These are phyloP conservation scores for Phoma sp. DNA, from an alignment of 2,329 filamentous ascomycete genomes.

Conservation along the genomic window DNA sequence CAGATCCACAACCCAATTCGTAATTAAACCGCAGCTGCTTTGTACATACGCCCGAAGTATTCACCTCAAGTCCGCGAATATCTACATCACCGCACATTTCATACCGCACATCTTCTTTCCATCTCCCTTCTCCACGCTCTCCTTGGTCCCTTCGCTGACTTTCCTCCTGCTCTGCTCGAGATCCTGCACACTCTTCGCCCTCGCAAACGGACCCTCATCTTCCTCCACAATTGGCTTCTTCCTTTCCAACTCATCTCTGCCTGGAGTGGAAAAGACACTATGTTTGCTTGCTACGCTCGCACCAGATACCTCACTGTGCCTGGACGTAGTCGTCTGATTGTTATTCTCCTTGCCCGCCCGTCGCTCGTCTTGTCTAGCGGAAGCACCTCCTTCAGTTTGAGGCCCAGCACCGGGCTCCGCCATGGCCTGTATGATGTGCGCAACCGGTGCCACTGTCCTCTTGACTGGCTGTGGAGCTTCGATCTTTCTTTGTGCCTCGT, in stretches of 20 bases:
- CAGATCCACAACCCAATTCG: neutral
- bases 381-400: neutral
- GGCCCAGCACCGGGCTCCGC: neutral
- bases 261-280: conserved; percentile 34
- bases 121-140: neutral
- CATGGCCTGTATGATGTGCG: conserved; percentile 14
- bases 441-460: neutral
- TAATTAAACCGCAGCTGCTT: neutral
- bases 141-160: conserved; percentile 16
- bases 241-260: conserved; percentile 41
- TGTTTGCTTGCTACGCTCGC: conserved; percentile 9
- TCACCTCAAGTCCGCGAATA: neutral
- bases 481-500: neutral
- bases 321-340: neutral
- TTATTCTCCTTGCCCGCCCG: neutral
- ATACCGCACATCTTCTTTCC: conserved; percentile 4
- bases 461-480: neutral
- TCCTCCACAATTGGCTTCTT: conserved; percentile 30
- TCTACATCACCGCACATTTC: conserved; percentile 27
- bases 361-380: neutral
- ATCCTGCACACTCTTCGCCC: conserved; percentile 23
- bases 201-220: conserved; percentile 34
- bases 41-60: neutral
- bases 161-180: conserved; percentile 22
- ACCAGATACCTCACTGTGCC: conserved; percentile 9